Base-by-base conservation (phyloP, 2,329 filamentous ascomycete genomes). In the Pseudocercospora eumusae region DNA sequence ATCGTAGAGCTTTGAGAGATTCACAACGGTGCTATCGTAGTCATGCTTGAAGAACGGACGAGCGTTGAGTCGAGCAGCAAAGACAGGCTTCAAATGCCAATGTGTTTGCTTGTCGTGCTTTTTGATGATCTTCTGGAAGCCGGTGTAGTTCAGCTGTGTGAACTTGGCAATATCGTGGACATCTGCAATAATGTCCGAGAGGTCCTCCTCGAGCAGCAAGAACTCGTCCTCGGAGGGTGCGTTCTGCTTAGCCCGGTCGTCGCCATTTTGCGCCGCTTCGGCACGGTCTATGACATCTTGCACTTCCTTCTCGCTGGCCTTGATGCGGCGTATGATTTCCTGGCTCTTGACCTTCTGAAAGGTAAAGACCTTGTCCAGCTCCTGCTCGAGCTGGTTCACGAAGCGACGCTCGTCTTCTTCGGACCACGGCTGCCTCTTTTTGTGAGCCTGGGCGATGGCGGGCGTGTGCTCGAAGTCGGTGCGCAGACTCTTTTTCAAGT, bases 91-190 rank as follows among this genome's bases (percentile, higher is more conserved):
- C 33, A 99, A 86, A 73, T 95, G 88, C 92, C 93, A 96, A 64
- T 87, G 84, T 0, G 95, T 99, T 82, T 90, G 84, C 91, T 99
- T 99, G 63, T 71, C 95, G 77, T 99, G 95, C 83, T 99, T 99
- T 84, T 99, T 99, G 78, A 99, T 96, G 67, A 99, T 99, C 83
- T 99, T 99, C 82, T 97, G 96, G 76, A 99, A 99, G 4, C 95
- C 95, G 0, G 93, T 98, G 75, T 99, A 99, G 79, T 99, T 99
- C 74, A 99, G 81, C 80, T 97, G 93, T 6, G 96, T 96, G 76
- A 96, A 99, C 79, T 98, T 98, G 76, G 95, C 93, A 63, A 99
- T 84, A 73, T 99, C 95, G 78, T 99, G 93, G 21, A 99, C 95
- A 74, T 99, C 93, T 70, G 95, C 95, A 75, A 99, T 99, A 73